phyloP scores from a whole-genome alignment of 2,329 filamentous ascomycete species.

The Diaporthe vaccinii region DNA sequence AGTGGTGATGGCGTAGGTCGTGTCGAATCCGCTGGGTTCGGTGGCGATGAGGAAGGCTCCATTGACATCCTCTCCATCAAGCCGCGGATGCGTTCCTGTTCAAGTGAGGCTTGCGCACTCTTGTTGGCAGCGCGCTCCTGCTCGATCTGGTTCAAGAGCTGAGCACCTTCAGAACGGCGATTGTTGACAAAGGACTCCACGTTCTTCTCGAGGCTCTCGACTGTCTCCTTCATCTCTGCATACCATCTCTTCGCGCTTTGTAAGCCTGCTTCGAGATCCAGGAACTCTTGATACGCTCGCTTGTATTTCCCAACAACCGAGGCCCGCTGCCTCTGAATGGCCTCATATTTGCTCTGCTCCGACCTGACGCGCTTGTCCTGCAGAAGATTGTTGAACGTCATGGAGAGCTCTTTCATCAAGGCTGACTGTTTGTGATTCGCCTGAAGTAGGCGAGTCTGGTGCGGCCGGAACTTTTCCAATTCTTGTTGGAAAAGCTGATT shows the following conservation, averaged over 20 bases:
- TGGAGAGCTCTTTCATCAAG: constrained; percentile 93
- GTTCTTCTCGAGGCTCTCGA: constrained; percentile 92
- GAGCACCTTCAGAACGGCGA: constrained; percentile 88
- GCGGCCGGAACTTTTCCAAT: constrained; percentile 95
- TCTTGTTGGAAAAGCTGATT: constrained; percentile 93
- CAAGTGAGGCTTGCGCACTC: constrained; percentile 77
- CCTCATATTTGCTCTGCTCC: constrained; percentile 96
- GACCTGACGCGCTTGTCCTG: constrained; percentile 94
- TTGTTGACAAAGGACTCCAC: constrained; percentile 98
- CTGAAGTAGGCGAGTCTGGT: constrained; percentile 91
- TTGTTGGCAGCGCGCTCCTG: constrained; percentile 77
- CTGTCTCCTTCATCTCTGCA: constrained; percentile 93
- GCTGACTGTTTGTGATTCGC: constrained; percentile 96
- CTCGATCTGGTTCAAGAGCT: constrained; percentile 90
- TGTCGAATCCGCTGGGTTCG: constrained; percentile 52
- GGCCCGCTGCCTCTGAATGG: constrained; percentile 84
- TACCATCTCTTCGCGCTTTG: constrained; percentile 94
- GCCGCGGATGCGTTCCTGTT: constrained; percentile 86
- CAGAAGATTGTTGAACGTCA: constrained; percentile 86
- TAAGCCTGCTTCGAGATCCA: constrained; percentile 88
- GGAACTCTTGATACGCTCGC: constrained; percentile 91
- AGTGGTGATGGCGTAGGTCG: constrained; percentile 53
- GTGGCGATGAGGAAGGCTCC: constrained; percentile 69
- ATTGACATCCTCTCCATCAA: constrained; percentile 97
- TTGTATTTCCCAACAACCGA: constrained; percentile 89